phyloP scores from a whole-genome alignment of 352 stramenopile species.

The Phytopythium oedochilum region DNA sequence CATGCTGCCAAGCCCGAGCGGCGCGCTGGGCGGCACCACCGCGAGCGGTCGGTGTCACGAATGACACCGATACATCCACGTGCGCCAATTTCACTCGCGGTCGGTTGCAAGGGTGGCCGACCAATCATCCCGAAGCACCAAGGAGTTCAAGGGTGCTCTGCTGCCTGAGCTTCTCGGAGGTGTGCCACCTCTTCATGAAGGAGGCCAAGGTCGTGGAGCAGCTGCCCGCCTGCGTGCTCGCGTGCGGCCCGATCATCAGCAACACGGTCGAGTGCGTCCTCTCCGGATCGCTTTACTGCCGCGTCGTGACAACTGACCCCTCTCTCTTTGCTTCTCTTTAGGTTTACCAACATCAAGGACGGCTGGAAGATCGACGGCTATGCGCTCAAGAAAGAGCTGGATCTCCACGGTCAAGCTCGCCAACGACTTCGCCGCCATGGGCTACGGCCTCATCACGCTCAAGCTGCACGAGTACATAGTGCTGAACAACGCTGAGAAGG shows the following conservation, averaged over 20 bases:
- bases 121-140: conserved; percentile 58
- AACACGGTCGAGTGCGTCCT: conserved; percentile 67
- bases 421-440: conserved; percentile 97
- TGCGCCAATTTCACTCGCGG: too few relatives aligned
- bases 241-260: conserved; percentile 78
- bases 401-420: conserved; percentile 91
- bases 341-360: conserved; percentile 93
- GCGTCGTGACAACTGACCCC: neutral
- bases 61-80: too few relatives aligned
- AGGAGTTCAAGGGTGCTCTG: conserved; percentile 45
- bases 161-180: conserved; percentile 78
- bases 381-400: conserved; percentile 67
- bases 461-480: conserved; percentile 90
- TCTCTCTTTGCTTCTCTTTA: conserved; percentile 8
- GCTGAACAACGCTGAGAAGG: conserved; percentile 69
- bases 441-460: conserved; percentile 95
- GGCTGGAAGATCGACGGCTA: conserved; percentile 88
- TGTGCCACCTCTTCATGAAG: conserved; percentile 92
- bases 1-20: too few relatives aligned
- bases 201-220: conserved; percentile 78
- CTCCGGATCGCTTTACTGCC: neutral
- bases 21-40: too few relatives aligned
- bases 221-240: conserved; percentile 65
- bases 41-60: too few relatives aligned
- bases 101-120: too few relatives aligned